phyloP scores from a whole-genome alignment of 768 basidiomycete species.

The Trametes cinnabarina region DNA sequence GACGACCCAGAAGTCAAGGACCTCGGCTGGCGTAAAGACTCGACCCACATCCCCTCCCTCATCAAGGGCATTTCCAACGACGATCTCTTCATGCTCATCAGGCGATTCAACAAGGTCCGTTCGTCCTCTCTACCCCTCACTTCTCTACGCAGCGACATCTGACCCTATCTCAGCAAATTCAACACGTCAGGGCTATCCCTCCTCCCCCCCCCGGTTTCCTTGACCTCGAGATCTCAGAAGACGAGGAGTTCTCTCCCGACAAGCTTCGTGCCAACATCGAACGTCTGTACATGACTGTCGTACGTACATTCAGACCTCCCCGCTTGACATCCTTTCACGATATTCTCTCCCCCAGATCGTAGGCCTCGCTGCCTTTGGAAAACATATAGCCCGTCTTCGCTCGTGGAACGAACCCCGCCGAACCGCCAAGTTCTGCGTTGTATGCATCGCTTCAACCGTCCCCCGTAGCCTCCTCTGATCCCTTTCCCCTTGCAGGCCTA shows the following conservation, averaged over 20 bases:
- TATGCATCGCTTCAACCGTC: conserved; percentile 8
- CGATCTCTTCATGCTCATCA: conserved; percentile 37
- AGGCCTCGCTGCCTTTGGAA: conserved; percentile 31
- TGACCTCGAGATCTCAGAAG: conserved; percentile 37
- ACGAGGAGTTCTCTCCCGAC: conserved; percentile 44
- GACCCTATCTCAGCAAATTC: conserved; percentile 35
- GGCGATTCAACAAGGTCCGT: conserved; percentile 42
- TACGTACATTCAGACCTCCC: conserved; percentile 23
- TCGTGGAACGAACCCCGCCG: conserved; percentile 41
- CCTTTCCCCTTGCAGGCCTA: conserved; percentile 26
- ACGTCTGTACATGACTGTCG: conserved; percentile 39
- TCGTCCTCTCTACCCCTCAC: not conserved
- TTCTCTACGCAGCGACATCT: too few species aligned
- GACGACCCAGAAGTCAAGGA: conserved; percentile 30
- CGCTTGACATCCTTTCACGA: not conserved
- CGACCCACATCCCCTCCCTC: conserved; percentile 28
- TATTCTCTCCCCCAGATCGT: conserved; percentile 24
- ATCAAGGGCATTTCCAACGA: conserved; percentile 39
- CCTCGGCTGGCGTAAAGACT: conserved; percentile 25
- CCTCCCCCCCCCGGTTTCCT: conserved; percentile 31
- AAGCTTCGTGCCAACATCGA: conserved; percentile 42
- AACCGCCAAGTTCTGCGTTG: conserved; percentile 31
- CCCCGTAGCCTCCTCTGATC: not conserved
- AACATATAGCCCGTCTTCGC: conserved; percentile 38
- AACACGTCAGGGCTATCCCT: conserved; percentile 35